phyloP scores from a whole-genome alignment of 176 grass and related monocot species.

The Sorghum bicolor region Sorghum_bicolor_NCBIv3 NC_012871.2:2990001-2990500 shows the following conservation, averaged over 20 bases:
- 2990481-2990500: not conserved
- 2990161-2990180: not conserved
- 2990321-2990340: no score
- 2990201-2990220: not conserved
- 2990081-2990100: slow-evolving; percentile 1
- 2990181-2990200: slow-evolving; percentile 19
- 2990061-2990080: not conserved
- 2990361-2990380: not conserved
- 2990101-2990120: slow-evolving; percentile 34
- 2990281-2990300: not conserved
- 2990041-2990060: slow-evolving; percentile 37
- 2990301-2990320: not conserved
- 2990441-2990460: not conserved
- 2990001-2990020: not conserved
- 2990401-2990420: slow-evolving; percentile 14
- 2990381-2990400: slow-evolving; percentile 17
- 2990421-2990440: slow-evolving; percentile 26
- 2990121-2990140: not conserved
- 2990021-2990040: slow-evolving; percentile 34
- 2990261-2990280: not conserved
- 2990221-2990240: not conserved
- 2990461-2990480: not conserved
- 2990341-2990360: no score
- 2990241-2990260: not conserved
- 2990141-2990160: not conserved